Conservation (phyloP, 345 rosid genomes). For the Eucalyptus viminalis region DNA sequence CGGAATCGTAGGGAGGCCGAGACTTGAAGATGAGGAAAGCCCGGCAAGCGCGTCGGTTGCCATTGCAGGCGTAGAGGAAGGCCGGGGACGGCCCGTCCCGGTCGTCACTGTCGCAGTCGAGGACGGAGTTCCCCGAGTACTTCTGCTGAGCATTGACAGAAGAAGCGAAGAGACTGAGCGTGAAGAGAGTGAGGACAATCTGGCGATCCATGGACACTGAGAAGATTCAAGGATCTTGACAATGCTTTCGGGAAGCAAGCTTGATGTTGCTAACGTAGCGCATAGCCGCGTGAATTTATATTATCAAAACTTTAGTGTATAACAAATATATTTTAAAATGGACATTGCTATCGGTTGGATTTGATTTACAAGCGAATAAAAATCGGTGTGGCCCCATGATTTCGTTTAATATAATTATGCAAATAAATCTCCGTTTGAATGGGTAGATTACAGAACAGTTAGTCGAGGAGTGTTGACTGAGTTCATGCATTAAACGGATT, state of each 20-base stretch:
- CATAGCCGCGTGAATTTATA: background rate
- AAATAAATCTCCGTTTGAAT: background rate
- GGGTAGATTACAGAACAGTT: background rate
- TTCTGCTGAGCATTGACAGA: conserved; percentile 1
- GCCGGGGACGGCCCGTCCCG: conserved; percentile 4
- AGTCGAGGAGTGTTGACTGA: background rate
- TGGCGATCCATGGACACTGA: background rate
- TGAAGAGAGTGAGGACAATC: background rate
- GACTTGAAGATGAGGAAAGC: conserved; percentile 37
- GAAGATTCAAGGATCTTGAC: background rate
- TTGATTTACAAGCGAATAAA: background rate
- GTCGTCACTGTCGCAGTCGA: conserved; percentile 4
- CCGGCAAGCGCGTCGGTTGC: conserved; percentile 2
- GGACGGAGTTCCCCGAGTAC: conserved; percentile 12
- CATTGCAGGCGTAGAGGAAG: conserved; percentile 35
- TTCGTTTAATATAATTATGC: background rate
- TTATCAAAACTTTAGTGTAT: background rate
- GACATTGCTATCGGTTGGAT: background rate
- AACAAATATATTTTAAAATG: background rate
- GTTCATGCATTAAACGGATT: background rate
- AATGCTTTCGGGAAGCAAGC: background rate
- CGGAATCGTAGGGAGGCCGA: conserved; percentile 13
- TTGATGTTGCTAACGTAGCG: background rate
- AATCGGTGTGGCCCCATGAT: background rate
- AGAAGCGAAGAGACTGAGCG: background rate